A percentile compares a stretch with the other conserved stretches of the same genome.
These are phyloP conservation scores for Wickerhamiella nectarea DNA, from an alignment of 805 yeast species.

Conservation along the genomic window DNA sequence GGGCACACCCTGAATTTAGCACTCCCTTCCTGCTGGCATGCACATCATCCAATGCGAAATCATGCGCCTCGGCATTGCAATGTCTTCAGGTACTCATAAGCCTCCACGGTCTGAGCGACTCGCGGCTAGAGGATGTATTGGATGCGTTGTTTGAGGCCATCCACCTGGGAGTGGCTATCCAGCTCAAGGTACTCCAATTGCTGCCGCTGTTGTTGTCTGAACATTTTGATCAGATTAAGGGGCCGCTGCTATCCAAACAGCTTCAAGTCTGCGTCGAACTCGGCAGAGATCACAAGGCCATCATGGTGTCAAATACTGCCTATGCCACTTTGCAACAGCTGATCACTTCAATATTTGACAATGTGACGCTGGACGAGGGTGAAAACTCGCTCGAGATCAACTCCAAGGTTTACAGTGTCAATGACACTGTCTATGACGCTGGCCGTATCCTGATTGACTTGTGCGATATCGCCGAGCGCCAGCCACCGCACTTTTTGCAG, in stretches of 20 bases:
- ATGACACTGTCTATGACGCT: slow-evolving; percentile 52
- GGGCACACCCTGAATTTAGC: slow-evolving; percentile 36
- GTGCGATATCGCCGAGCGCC: slow-evolving; percentile 50
- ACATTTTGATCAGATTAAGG: slow-evolving; percentile 44
- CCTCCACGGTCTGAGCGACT: slow-evolving; percentile 39
- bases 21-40: slow-evolving; percentile 64
- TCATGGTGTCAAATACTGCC: slow-evolving; percentile 78
- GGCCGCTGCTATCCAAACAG: slow-evolving; percentile 41
- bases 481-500: slow-evolving; percentile 41
- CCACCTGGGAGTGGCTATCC: slow-evolving; percentile 65
- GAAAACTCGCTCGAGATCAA: slow-evolving; percentile 38
- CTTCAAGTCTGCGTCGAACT: slow-evolving; percentile 59
- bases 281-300: slow-evolving; percentile 52
- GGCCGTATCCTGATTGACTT: slow-evolving; percentile 57
- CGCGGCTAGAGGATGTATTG: slow-evolving; percentile 39
- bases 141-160: slow-evolving; percentile 63
- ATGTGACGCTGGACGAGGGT: slow-evolving; percentile 27
- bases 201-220: slow-evolving; percentile 61
- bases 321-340: slow-evolving; percentile 86
- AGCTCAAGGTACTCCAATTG: slow-evolving; percentile 71
- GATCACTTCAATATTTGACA: slow-evolving; percentile 63
- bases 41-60: slow-evolving; percentile 58
- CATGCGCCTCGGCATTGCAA: slow-evolving; percentile 58
- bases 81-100: slow-evolving; percentile 50
- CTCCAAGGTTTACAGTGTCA: slow-evolving; percentile 31